Conservation (phyloP, 345 rosid species). For the Eutrema heterophyllum region DNA sequence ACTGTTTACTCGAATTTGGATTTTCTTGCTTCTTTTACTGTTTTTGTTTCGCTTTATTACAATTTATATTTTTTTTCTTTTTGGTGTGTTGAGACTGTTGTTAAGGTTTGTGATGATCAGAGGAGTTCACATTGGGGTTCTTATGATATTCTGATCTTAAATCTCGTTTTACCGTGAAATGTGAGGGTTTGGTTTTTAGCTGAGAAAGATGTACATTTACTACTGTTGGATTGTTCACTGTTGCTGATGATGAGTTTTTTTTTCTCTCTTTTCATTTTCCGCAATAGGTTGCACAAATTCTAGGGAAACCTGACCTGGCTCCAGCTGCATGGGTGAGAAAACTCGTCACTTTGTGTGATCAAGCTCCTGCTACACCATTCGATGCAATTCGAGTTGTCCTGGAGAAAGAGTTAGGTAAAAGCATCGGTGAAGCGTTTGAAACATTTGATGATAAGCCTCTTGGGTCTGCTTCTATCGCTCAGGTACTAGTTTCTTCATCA, state of each 20-base stretch:
- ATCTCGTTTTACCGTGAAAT: background rate
- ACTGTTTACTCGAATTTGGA: background rate
- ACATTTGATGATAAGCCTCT: slow-evolving; percentile 74
- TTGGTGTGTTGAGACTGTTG: background rate
- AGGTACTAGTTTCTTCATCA: slow-evolving; percentile 42
- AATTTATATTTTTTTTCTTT: background rate
- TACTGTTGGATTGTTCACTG: background rate
- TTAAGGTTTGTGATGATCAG: background rate
- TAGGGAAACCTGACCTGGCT: slow-evolving; percentile 95
- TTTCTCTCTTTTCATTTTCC: background rate
- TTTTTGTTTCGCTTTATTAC: background rate
- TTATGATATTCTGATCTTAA: background rate
- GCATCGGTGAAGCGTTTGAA: slow-evolving; percentile 53
- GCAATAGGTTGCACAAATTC: slow-evolving; percentile 72
- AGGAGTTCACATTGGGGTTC: background rate
- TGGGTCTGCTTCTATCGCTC: slow-evolving; percentile 97
- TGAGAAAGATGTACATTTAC: background rate
- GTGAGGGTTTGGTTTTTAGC: background rate
- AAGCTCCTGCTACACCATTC: slow-evolving; percentile 78
- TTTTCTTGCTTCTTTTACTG: background rate
- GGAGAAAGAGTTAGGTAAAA: slow-evolving; percentile 67
- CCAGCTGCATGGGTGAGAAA: slow-evolving; percentile 91
- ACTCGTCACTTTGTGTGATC: slow-evolving; percentile 86
- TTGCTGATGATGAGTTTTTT: background rate
- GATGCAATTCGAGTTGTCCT: slow-evolving; percentile 46